Conservation (phyloP, 169 alveolate genomes). For the Besnoitia besnoiti region DNA sequence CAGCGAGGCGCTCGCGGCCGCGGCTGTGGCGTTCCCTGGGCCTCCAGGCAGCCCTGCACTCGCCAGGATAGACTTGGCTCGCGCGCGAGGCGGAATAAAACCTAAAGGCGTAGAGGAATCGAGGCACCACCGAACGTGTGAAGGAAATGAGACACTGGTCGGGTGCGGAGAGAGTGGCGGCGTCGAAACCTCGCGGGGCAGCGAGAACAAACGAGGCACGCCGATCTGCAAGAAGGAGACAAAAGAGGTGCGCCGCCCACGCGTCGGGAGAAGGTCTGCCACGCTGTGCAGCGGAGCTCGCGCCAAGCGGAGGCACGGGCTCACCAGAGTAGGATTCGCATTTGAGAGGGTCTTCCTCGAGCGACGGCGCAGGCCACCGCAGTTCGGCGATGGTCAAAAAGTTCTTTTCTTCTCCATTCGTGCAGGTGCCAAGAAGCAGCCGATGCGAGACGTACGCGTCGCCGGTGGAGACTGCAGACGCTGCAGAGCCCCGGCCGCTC, state of each 20-base stretch:
- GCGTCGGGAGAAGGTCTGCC: neutral
- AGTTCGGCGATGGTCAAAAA: conserved; percentile 55
- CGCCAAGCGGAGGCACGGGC: neutral
- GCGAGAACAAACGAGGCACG: too few relatives aligned
- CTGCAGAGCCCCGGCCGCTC: neutral
- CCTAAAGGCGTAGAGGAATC: neutral
- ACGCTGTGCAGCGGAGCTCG: neutral
- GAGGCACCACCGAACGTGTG: neutral
- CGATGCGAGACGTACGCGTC: conserved; percentile 28
- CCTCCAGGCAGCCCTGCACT: neutral
- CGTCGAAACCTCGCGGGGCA: neutral
- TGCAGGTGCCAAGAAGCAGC: conserved; percentile 67
- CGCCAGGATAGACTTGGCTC: neutral
- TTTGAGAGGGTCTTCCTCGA: conserved; percentile 60
- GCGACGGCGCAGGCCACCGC: conserved; percentile 48
- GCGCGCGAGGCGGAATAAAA: conserved; percentile 21
- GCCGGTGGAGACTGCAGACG: neutral
- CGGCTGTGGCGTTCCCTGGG: neutral
- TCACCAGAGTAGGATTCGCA: conserved; percentile 66
- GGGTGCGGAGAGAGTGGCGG: neutral
- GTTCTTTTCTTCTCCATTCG: conserved; percentile 63
- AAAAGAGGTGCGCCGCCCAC: neutral
- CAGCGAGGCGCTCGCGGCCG: conserved; percentile 27
- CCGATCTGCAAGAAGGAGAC: neutral
- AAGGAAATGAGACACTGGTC: neutral